Conservation (phyloP, 192 early-diverging fungal genomes). For the Backusella tarrabulga region DNA sequence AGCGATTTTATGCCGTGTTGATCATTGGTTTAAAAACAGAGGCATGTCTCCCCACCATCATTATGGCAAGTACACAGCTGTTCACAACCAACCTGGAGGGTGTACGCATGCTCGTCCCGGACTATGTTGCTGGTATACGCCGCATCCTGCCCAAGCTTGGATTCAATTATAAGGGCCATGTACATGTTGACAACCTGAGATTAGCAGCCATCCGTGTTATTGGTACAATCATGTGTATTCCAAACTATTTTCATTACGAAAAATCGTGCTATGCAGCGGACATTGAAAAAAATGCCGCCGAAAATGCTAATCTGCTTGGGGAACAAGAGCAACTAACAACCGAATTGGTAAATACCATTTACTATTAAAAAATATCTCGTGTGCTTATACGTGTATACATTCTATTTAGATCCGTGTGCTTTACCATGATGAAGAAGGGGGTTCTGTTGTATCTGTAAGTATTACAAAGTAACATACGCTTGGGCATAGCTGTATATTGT, state of each 20-base stretch:
- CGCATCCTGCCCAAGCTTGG: constrained; percentile 54
- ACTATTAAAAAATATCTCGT: too few species aligned
- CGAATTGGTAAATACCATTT: constrained; percentile 39
- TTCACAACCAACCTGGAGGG: constrained; percentile 72
- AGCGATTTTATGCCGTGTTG: constrained; percentile 68
- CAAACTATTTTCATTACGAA: constrained; percentile 68
- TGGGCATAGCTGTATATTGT: too few species aligned
- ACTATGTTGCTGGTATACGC: constrained; percentile 66
- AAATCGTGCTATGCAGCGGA: constrained; percentile 49
- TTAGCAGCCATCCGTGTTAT: constrained; percentile 59
- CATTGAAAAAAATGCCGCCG: constrained; percentile 36
- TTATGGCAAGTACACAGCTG: constrained; percentile 56
- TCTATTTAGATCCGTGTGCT: constrained; percentile 28
- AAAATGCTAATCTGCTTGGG: constrained; percentile 34
- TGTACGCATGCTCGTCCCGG: constrained; percentile 65
- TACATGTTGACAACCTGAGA: constrained; percentile 62
- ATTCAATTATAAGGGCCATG: constrained; percentile 28
- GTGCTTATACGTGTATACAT: too few species aligned
- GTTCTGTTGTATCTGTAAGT: constrained; percentile 27
- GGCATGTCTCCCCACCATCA: constrained; percentile 64
- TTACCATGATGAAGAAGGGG: constrained; percentile 17
- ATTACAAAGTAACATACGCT: not conserved
- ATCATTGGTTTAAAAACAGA: constrained; percentile 57
- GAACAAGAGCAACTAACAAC: constrained; percentile 49
- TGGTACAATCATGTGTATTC: constrained; percentile 61